These are phyloP conservation scores for Mycena metata DNA, from an alignment of 768 basidiomycete species.

Conservation along the genomic window DNA sequence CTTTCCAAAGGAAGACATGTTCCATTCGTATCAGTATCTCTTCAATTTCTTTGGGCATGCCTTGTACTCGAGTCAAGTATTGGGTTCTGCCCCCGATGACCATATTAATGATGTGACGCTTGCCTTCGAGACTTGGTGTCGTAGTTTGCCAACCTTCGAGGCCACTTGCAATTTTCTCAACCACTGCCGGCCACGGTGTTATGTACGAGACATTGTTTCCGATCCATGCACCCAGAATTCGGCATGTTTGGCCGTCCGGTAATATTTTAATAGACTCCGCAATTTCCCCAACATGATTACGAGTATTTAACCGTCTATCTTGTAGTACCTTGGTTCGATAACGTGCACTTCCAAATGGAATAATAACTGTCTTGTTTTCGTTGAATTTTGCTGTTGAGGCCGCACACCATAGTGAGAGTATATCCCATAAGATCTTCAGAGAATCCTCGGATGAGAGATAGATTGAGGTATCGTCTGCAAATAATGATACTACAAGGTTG, in stretches of 20 bases:
- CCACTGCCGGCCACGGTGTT: too few species aligned
- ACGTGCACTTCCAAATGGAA: neutral
- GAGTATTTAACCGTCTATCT: neutral
- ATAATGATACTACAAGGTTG: constrained; percentile 48
- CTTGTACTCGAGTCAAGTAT: constrained; percentile 33
- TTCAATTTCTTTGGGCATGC: neutral
- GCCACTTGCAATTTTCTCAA: too few species aligned
- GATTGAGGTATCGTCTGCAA: constrained; percentile 58
- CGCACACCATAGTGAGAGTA: constrained; percentile 41
- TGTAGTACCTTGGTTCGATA: neutral
- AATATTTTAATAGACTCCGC: constrained; percentile 7
- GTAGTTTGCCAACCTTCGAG: too few species aligned
- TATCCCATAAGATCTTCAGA: constrained; percentile 36
- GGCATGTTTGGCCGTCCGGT: constrained; percentile 2
- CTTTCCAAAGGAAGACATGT: too few species aligned
- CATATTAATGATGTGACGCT: neutral
- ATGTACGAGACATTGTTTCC: too few species aligned
- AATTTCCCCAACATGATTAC: neutral
- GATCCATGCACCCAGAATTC: too few species aligned
- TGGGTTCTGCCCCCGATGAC: too few species aligned
- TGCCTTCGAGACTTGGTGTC: neutral
- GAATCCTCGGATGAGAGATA: constrained; percentile 49
- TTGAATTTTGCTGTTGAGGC: constrained; percentile 51
- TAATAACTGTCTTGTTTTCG: neutral
- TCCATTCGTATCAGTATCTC: too few species aligned